Conservation (phyloP, 495 filamentous ascomycete species). For the Trypethelium eluteriae region DNA sequence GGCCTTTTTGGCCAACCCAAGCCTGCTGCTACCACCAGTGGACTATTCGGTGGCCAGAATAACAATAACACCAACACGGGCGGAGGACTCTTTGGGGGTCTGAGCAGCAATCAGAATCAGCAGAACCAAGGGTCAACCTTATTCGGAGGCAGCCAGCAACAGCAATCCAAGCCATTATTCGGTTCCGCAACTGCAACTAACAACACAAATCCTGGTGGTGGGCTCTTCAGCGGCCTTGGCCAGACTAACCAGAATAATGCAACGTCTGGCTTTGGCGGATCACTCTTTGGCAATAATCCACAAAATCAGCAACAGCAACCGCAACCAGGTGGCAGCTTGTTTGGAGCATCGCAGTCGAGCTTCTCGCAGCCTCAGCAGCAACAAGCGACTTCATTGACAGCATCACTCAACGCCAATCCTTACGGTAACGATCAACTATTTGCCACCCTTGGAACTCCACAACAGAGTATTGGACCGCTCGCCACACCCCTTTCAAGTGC, state of each 20-base stretch:
- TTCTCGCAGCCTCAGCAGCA: constrained; percentile 39
- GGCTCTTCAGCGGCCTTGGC: constrained; percentile 29
- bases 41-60: constrained; percentile 54
- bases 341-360: constrained; percentile 50
- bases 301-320: constrained; percentile 32
- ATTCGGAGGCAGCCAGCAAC: constrained; percentile 35
- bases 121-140: constrained; percentile 35
- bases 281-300: constrained; percentile 31
- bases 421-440: constrained; percentile 82
- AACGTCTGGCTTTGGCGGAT: constrained; percentile 17
- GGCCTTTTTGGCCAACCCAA: constrained; percentile 44
- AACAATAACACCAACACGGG: constrained; percentile 29
- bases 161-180: constrained; percentile 30
- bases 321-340: constrained; percentile 45
- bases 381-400: constrained; percentile 48
- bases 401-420: constrained; percentile 72
- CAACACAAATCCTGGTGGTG: constrained; percentile 34
- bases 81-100: constrained; percentile 47
- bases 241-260: constrained; percentile 26
- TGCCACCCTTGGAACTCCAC: constrained; percentile 54
- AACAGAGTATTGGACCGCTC: constrained; percentile 67
- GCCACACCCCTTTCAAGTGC: constrained; percentile 76
- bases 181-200: constrained; percentile 22
- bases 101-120: constrained; percentile 49
- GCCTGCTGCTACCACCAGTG: constrained; percentile 39